Evolutionary conservation across 352 stramenopile genomes (phyloP).

Genomic region (Pythium oligandrum): DNA sequence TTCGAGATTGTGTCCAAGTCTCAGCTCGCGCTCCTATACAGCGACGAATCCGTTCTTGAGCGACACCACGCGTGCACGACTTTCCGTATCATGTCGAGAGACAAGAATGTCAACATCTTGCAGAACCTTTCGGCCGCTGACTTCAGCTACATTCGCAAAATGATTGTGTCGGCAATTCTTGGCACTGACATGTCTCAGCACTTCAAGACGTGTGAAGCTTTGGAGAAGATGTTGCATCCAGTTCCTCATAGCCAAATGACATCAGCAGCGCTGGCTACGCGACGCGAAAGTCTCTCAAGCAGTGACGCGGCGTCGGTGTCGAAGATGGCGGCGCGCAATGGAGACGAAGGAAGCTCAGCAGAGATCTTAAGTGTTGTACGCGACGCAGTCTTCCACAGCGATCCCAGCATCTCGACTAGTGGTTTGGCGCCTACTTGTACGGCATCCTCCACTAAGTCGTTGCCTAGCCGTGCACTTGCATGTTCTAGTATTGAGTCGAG

Average conservation of each 20-base stretch:
- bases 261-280: constrained; percentile 24
- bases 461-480: constrained; percentile 14
- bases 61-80: constrained; percentile 86
- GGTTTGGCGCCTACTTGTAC: background rate
- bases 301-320: background rate
- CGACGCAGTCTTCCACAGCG: constrained; percentile 58
- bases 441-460: background rate
- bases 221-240: constrained; percentile 69
- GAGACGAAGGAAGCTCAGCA: constrained; percentile 12
- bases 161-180: constrained; percentile 86
- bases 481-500: constrained; percentile 7
- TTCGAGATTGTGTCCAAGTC: constrained; percentile 83
- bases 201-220: constrained; percentile 78
- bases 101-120: constrained; percentile 84
- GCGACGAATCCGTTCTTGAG: constrained; percentile 87
- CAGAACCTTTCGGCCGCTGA: constrained; percentile 63
- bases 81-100: constrained; percentile 80
- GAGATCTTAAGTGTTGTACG: constrained; percentile 46
- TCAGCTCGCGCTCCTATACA: constrained; percentile 82
- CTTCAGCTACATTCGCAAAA: constrained; percentile 80
- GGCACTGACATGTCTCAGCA: constrained; percentile 90
- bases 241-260: constrained; percentile 29
- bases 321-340: constrained; percentile 8
- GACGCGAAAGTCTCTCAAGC: constrained; percentile 27
- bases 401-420: constrained; percentile 26